Conservation (phyloP, 2,329 filamentous ascomycete species). For the Tolypocladium ophioglossoides region DNA sequence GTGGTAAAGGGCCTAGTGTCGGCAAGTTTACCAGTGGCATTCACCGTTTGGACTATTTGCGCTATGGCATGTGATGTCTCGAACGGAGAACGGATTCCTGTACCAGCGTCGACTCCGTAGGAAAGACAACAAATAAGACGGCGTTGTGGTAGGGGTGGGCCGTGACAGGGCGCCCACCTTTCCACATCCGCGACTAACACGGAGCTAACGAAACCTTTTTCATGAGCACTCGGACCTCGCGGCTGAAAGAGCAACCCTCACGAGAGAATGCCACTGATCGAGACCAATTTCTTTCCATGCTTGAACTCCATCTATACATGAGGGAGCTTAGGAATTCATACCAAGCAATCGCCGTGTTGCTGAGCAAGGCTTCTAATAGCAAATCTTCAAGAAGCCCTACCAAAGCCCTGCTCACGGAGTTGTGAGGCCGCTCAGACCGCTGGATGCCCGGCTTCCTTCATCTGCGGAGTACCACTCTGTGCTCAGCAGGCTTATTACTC, state of each 20-base stretch:
- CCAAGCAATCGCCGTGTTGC: no score
- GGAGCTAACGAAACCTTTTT: neutral
- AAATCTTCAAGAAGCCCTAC: no score
- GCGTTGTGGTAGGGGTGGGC: neutral
- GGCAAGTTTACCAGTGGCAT: neutral
- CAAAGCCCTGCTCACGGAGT: no score
- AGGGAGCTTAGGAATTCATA: neutral
- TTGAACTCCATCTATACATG: neutral
- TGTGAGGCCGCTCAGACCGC: no score
- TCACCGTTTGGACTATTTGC: neutral
- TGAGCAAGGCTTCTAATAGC: no score
- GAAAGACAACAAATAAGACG: neutral
- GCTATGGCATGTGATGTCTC: neutral
- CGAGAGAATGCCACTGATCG: neutral
- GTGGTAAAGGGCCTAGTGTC: neutral
- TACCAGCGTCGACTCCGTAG: no score
- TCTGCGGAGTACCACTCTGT: no score
- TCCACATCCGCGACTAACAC: neutral
- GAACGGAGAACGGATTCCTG: neutral
- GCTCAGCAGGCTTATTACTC: neutral
- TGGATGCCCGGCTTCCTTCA: no score
- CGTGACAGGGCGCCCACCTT: neutral
- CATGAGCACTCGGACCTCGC: neutral
- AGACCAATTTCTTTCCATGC: neutral
- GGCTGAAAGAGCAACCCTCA: neutral